Conservation (phyloP, 176 grass and related monocot species). For the Oryza nivara region DNA sequence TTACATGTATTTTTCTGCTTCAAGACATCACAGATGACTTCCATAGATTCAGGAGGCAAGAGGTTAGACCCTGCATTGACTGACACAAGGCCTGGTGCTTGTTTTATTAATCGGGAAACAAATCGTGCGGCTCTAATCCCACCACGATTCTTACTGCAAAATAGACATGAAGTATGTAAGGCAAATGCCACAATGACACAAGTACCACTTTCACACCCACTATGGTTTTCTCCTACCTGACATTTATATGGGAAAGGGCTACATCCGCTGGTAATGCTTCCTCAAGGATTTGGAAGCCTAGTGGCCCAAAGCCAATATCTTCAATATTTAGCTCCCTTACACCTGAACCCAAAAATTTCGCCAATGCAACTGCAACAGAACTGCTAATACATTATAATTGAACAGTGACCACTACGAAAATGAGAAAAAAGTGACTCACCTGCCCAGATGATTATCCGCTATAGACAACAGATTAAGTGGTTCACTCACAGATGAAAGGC, state of each 20-base stretch:
- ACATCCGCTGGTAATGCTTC: slow-evolving; percentile 53
- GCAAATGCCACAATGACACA: neutral
- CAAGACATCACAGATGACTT: slow-evolving; percentile 50
- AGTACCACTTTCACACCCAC: neutral
- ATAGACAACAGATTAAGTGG: slow-evolving; percentile 73
- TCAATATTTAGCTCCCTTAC: slow-evolving; percentile 60
- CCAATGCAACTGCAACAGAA: slow-evolving; percentile 56
- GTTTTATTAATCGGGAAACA: slow-evolving; percentile 49
- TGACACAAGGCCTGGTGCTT: slow-evolving; percentile 46
- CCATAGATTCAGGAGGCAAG: slow-evolving; percentile 53
- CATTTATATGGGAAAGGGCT: slow-evolving; percentile 57
- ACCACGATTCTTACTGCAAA: slow-evolving; percentile 59
- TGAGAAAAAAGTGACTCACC: slow-evolving; percentile 43
- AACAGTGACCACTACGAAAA: neutral
- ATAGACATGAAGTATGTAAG: neutral
- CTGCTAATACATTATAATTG: slow-evolving; percentile 44
- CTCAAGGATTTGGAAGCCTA: slow-evolving; percentile 65
- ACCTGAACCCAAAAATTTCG: slow-evolving; percentile 60
- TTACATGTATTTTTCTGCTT: slow-evolving; percentile 41
- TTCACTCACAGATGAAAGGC: slow-evolving; percentile 54
- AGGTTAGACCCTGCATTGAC: slow-evolving; percentile 57
- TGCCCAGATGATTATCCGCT: slow-evolving; percentile 82
- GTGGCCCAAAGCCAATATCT: slow-evolving; percentile 59
- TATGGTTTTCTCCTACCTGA: slow-evolving; percentile 53
- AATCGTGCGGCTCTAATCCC: slow-evolving; percentile 53